Base-by-base conservation (phyloP, 73 alveolate species). In the Paramecium sexaurelia region DNA sequence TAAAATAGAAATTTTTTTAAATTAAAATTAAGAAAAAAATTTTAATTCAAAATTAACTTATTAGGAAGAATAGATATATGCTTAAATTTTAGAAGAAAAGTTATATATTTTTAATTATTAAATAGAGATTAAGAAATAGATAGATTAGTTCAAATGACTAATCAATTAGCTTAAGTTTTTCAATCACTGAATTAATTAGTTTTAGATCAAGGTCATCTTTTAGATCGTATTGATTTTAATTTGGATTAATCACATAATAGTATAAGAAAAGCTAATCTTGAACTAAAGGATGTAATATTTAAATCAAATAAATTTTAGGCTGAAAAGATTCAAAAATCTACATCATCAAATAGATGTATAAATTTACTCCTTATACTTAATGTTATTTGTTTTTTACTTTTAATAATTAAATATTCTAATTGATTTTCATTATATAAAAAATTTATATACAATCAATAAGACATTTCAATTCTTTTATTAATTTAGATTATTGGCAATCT, bases 191-290 rank as follows among this genome's bases (percentile, higher is more conserved):
- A 95, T 56, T 92, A 66, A 19, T 87, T 97, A 40, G 99, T 98
- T 22, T 96, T 95, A 85, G 98, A 96, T 83, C 97, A 98, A 94
- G 99, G 99, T 4, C 94, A 98, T 5, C 96, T 98, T 22, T 91
- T 98, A 40, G 99, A 98, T 87, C 51, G 99, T 55, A 97, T 98
- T 33, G 99, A 98, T 94, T 95, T 95, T 82, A 98, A 97, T 91
- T 83, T 98, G 5, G 99, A 97, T 90, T 71, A 75, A 55, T 95
- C 99, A 35, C 94, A 90, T 35, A 84, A 91, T 47, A 94, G 96
- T 83, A 95, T 96, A 17, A 94, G 71, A 35, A 43, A 93, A 29
- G 99, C 97, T 13, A 87, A 86, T 41, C 89, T 51, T 29, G 96
- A 96, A 73, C 36, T 98, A 17, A 88, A 75, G 22, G 87, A 94